Percentiles rank a stretch among this genome's conserved stretches.
Conservation (phyloP, 23 red algal genomes). For the Gracilariopsis chorda region DNA sequence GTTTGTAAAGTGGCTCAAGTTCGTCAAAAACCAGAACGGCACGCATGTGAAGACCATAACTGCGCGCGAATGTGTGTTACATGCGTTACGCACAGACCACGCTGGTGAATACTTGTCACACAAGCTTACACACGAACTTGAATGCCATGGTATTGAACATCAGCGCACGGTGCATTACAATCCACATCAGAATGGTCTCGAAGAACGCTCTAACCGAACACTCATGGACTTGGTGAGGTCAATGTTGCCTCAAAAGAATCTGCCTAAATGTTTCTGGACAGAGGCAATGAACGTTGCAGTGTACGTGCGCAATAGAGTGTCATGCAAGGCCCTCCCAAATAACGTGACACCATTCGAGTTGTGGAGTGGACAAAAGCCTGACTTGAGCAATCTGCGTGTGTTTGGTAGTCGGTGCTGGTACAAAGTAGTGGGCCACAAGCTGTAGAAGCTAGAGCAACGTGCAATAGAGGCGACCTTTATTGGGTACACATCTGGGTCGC, state of each 20-base stretch:
- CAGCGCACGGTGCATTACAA: conserved; percentile 10
- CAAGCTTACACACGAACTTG: neutral
- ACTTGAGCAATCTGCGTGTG: conserved; percentile 3
- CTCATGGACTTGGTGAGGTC: conserved; percentile 16
- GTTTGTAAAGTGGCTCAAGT: neutral
- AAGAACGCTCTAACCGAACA: conserved; percentile 22
- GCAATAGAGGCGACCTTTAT: neutral
- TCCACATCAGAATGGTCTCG: conserved; percentile 22
- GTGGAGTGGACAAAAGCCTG: neutral
- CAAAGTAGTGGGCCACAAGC: conserved; percentile 13
- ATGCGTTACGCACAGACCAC: conserved; percentile 32
- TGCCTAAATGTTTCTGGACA: neutral
- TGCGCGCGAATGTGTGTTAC: neutral
- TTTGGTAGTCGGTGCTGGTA: conserved; percentile 23
- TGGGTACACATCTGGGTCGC: neutral
- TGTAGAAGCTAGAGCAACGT: neutral
- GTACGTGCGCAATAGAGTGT: neutral
- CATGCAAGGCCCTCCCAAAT: neutral
- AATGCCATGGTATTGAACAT: neutral
- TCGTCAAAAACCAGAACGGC: neutral
- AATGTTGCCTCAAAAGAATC: conserved; percentile 6
- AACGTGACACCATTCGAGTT: neutral
- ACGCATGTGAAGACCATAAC: neutral
- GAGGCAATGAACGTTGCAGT: neutral
- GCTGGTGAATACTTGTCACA: conserved; percentile 25